Base-by-base conservation (phyloP, 129 eudicot species). In the Silybum marianum region DNA sequence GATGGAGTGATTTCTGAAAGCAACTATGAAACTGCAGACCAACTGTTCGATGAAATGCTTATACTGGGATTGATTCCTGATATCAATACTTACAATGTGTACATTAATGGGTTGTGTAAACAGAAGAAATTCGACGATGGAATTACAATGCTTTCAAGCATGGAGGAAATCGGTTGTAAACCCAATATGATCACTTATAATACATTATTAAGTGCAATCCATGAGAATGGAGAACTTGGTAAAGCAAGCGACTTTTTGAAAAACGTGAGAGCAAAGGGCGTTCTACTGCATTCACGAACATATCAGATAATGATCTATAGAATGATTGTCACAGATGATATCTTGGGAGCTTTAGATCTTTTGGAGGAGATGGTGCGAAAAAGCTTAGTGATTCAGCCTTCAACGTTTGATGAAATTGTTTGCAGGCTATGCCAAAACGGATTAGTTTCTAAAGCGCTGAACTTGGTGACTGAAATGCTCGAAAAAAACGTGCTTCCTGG, bases 41-140 rank as follows among this genome's bases (percentile, higher is more conserved):
- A 85, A 40, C 30, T 94, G 90, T 90, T 94, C 34, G 98, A 94
- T 84, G 97, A 94, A 86, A 81, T 94, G 94, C 93, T 94, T 82
- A 87, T 94, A 44, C n/a, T 81, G 40, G 98, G 98, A 0, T 90
- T 94, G 84, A 88, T 88, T 82, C 98, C 98, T 16, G 88, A 93
- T 87, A 78, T 91, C 9, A 23, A 46, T 75, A 94, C 95, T 12
- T 91, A 87, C 78, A 93, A 91, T 83, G 90, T 84, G 75, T 90
- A 85, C 76, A 65, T 94, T 62, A 78, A 34, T 39, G 95, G 95
- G 32, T 81, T 94, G 69, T 87, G 94, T 71, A 82, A 80, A 83
- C 98, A 91, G 82, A 82, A 83, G 7, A 91, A 91, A 58, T 74
- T 88, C 16, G 90, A 88, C 10, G 89, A 87, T 23, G 97, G 81